Evolutionary conservation across 208 protist species (phyloP), one percentile per base, ranked within the genome.

Genomic region (Borovskyia barvae): DNA sequence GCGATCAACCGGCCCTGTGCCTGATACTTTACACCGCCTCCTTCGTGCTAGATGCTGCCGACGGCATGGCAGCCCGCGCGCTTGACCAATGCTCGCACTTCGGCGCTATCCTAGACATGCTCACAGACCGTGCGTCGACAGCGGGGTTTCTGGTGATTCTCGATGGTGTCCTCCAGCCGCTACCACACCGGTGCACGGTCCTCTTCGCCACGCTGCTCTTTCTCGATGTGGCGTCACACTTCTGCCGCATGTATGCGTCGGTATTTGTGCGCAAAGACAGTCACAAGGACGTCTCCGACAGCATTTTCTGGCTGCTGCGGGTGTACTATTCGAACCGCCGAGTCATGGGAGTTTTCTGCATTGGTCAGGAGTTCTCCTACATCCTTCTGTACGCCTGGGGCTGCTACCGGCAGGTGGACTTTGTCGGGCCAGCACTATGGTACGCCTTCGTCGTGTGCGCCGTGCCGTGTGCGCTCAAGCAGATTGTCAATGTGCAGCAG

Each of bases 101-200:
- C 50, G 95, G 95, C 37, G 81, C 88, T 11, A 88, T 98, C 41
- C 80, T 98, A 6, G 95, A 98, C 75, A 97, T 97, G 92, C 66
- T 97, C 17, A 97, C 91, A 15, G 95, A 98, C 59, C 86, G 95
- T 24, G 85, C 87, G 6, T 91, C 89, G 12, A 97, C 93, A 5
- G 85, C 87, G 7, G 90, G 90, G 24, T 71, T 98, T 33, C 65
- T 94, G 29, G 72, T 97, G n/a, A 74, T 97, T 24, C 69, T 98
- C 19, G 73, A 75, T 29, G 77, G 86, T 29, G 83, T 96, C 1
- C 37, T 87, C 59, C 76, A 90, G 58, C 76, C 80, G 17, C 66
- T 75, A 56, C 79, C 81, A 15, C 78, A 87, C 64, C 76, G 55
- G 22, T 71, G 82, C 45, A 75, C 76, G 8, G 72, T 87, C 24